Base-by-base conservation (phyloP, 2,329 filamentous ascomycete species). In the Botrytis cinerea region DNA sequence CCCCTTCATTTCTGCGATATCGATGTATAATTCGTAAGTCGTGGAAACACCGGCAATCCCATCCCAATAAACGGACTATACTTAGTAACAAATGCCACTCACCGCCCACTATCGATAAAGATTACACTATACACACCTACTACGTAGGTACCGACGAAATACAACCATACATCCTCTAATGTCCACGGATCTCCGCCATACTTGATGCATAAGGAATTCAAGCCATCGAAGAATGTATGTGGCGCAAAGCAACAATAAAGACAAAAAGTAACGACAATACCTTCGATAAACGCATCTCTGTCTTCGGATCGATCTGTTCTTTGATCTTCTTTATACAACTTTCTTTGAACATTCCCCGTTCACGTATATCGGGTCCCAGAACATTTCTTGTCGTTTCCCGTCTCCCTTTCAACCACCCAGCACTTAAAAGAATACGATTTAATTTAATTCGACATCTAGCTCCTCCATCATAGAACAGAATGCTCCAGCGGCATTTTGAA, bases 401-500 rank as follows among this genome's bases (percentile, higher is more conserved):
- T 45, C 35, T 35, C 54, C 8, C 40, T 70, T 70, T 57, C 71
- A 70, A 70, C 57, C 28, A 60, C 18, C 46, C 35, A 64, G 40
- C 28, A 22, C 46, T 64, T 28, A 71, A 64, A 69, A 51, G 54
- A 69, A 45, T 28, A 43, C 18, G 48, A 68, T 57, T 43, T 57
- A 32, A 57, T 43, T 68, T 22, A 57, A 68, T 48, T 57, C 35
- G n/a, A 43, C 38, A 20, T 28, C 35, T 22, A 43, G 38, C 38
- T 63, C 46, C 48, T 54, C n/a, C 7, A 28, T 20, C 66, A 40
- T 9, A 61, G 75, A 28, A 79, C 32, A 59, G 75, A 35, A 78
- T 79, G 77, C 75, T 77, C 70, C 62, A 46, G 62, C 61, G 48
- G 38, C 54, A 69, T 68, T 38, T 62, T 57, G 60, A 63, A 48